Evolutionary conservation across 2,329 filamentous ascomycete genomes (phyloP).

Genomic region (Aspergillus quadricinctus): DNA sequence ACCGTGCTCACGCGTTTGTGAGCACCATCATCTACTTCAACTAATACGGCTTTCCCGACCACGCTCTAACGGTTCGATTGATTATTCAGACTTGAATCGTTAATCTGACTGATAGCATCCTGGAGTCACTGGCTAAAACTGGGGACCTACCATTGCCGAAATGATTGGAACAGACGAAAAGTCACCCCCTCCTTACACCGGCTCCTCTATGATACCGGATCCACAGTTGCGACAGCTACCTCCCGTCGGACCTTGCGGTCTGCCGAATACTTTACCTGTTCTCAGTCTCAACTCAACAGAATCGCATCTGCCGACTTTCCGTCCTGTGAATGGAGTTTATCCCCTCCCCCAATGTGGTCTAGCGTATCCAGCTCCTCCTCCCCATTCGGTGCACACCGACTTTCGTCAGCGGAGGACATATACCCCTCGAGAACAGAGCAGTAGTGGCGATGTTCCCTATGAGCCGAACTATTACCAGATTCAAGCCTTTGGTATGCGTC

Average conservation of each 20-base stretch:
- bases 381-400: conserved; percentile 27
- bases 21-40: no score
- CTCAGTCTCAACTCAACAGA: conserved; percentile 26
- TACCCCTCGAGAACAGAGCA: conserved; percentile 25
- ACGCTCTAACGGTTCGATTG: no score
- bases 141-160: no score
- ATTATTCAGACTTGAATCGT: no score
- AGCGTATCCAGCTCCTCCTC: conserved; percentile 11
- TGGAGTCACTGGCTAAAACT: no score
- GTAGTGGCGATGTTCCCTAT: conserved; percentile 30
- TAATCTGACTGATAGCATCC: no score
- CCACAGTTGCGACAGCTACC: conserved; percentile 33
- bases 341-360: conserved; percentile 28
- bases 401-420: conserved; percentile 31
- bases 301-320: conserved; percentile 23
- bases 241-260: conserved; percentile 29
- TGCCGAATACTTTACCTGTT: conserved; percentile 28
- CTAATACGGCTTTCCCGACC: no score
- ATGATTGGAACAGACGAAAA: no score
- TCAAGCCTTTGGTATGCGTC: conserved; percentile 29
- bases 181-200: no score
- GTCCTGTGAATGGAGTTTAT: conserved; percentile 31
- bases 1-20: no score
- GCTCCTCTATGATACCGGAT: conserved; percentile 22
- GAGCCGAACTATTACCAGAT: conserved; percentile 29